Evolutionary conservation across 2,329 filamentous ascomycete genomes (phyloP), one percentile per base, ranked within the genome.

Genomic region (Botrytis deweyae): DNA sequence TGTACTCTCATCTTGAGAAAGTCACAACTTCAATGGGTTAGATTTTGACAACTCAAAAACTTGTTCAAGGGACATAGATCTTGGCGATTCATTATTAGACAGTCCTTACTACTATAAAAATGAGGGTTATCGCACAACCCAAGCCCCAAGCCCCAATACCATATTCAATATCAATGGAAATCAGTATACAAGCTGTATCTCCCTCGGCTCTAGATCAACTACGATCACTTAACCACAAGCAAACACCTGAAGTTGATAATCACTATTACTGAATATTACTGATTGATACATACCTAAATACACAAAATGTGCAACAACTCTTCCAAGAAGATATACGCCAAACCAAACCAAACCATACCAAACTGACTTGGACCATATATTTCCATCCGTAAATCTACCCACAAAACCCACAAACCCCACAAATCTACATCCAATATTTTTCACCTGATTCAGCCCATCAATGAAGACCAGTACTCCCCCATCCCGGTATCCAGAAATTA

Each of bases 401-500:
- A 55, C 6, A 18, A 16, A 16, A 16, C n/a, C n/a, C 14, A 25
- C 14, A n/a, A 18, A 18, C 52, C 52, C 16, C n/a, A 58, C 52
- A 14, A 58, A 29, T 58, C n/a, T 29, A 58, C 52, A 29, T 16
- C 52, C n/a, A 29, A 18, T 22, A 14, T n/a, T n/a, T n/a, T n/a
- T 0, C 7, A 36, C 59, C 12, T 40, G 16, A 16, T 40, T n/a
- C 59, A 22, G 5, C 22, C 22, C 22, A 62, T 40, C 22, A 36
- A 38, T 62, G 38, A 38, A 62, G 25, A 62, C 59, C 22, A 62
- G 59, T 22, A 25, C 33, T n/a, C 36, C 36, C 22, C 59, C 18
- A 7, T 20, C 2, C 36, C 25, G 3, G 2, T 12, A 62, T 9
- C 38, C 12, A n/a, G 3, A 9, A 8, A 40, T 59, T 74, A 81